Base-by-base conservation (phyloP, 75 land plant genomes). In the Pseudotsuga menziesii region DNA sequence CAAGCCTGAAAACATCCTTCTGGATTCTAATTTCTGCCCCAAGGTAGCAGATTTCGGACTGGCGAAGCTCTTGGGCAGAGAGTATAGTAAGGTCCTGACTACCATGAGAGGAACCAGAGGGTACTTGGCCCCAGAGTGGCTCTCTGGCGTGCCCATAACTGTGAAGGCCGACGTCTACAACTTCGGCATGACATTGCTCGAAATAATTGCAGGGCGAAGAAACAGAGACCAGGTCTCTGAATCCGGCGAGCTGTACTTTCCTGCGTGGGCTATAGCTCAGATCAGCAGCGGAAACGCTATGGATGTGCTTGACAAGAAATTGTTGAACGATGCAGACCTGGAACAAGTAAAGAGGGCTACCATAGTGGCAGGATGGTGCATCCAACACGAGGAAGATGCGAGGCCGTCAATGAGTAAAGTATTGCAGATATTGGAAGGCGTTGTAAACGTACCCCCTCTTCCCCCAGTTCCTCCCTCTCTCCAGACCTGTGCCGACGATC, bases 341-440 rank as follows among this genome's bases (percentile, higher is more conserved):
- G 81, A 74, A 22, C 57, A 80, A 78, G 57, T 80, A 0, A 22
- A 48, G 54, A 58, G 76, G 39, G 11, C 56, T 48, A 57, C 44
- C 7, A 75, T 52, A 4, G 48, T 23, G 41, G 78, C 69, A 7
- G 35, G 75, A n/a, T 75, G 78, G 62, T 80, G 81, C 67, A 75
- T 80, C 23, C 77, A 75, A 14, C 77, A 80, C 16, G 35, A 80
- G 19, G 81, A 80, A 27, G 52, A 61, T 44, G 41, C 20, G 14
- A 32, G 77, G n/a, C 81, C 78, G 16, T 11, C 61, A 14, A 80
- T 80, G 81, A 67, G 62, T n/a, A 74, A 62, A 14, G 81, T 80
- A 6, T 78, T 80, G 54, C 81, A 80, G 76, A 61, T 80, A 41
- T 66, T 80, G 26, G 81, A 75, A 61, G 81, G 78, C 56, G 75